Base-by-base conservation (phyloP, 2,329 filamentous ascomycete genomes). In the Lasiodiplodia citricola region DNA sequence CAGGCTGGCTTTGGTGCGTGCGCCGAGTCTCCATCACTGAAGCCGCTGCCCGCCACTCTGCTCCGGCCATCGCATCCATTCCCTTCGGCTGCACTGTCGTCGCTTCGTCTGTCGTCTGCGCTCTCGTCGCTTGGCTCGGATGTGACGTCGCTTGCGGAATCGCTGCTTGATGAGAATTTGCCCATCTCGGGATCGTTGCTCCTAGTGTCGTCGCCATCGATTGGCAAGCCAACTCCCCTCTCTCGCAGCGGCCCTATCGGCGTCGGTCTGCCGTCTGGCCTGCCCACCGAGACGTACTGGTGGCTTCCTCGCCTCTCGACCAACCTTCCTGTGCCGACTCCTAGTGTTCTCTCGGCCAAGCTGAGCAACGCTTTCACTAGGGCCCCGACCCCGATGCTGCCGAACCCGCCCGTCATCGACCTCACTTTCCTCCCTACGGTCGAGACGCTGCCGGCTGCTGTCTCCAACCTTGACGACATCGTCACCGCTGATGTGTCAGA, bases 361-460 rank as follows among this genome's bases (percentile, higher is more conserved):
- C 11, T 23, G n/a, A 14, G 31, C 21, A 16, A 23, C 6, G 11
- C 35, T 5, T 41, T 25, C n/a, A 58, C 18, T 13, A n/a, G 13
- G 18, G 51, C 18, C 8, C 58, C 58, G 16, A 23, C 16, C 44
- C 58, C 58, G 3, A 51, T 63, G 41, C 28, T 37, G 23, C 44
- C 58, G 2, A 63, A 63, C 58, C 41, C 58, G 25, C 58, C 58
- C 8, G n/a, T 63, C 18, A 23, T 63, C 18, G 44, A 50, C 25
- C 41, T 37, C 58, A 35, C 41, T n/a, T 6, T 25, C 10, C 18
- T 21, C 11, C 25, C 55, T 4, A 18, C 28, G 8, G 7, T 38
- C 18, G n/a, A 21, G 6, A 21, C 44, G 10, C 8, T 21, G 3
- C 21, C 44, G 2, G 44, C 18, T 7, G 44, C 18, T 47, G 44